Evolutionary conservation across 768 basidiomycete genomes (phyloP).

Genomic region (Boletus patriciae): DNA sequence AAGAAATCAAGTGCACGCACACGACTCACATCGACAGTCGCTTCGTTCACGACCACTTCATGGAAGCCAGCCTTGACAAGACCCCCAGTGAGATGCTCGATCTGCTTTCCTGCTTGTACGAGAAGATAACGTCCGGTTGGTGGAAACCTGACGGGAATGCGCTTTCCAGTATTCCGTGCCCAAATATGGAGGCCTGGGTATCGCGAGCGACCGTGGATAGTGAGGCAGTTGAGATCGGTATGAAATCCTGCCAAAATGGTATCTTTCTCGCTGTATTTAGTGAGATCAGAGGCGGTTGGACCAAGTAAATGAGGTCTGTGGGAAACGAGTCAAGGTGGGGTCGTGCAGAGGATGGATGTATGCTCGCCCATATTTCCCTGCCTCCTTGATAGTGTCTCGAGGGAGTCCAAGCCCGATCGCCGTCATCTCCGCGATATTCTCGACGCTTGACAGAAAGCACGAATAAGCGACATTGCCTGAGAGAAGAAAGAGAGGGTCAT

Average conservation of each 20-base stretch:
- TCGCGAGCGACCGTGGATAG: constrained; percentile 84
- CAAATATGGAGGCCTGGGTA: constrained; percentile 91
- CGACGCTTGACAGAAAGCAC: constrained; percentile 52
- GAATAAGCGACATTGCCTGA: constrained; percentile 7
- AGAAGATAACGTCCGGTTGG: constrained; percentile 76
- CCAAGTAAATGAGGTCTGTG: constrained; percentile 82
- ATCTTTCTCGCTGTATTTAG: constrained; percentile 71
- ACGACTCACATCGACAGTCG: constrained; percentile 62
- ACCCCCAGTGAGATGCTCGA: constrained; percentile 84
- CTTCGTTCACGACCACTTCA: constrained; percentile 88
- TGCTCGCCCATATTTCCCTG: constrained; percentile 80
- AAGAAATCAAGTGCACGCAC: background rate
- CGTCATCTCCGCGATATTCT: constrained; percentile 84
- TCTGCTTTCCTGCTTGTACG: constrained; percentile 94
- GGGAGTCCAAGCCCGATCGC: constrained; percentile 81
- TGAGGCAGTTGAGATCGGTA: constrained; percentile 90
- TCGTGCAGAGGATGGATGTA: background rate
- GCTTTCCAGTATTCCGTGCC: constrained; percentile 91
- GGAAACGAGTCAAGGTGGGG: background rate
- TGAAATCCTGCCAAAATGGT: constrained; percentile 95
- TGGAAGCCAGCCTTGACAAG: constrained; percentile 92
- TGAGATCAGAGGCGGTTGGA: constrained; percentile 89
- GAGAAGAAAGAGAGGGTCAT: constrained; percentile 30
- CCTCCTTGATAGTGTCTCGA: constrained; percentile 66
- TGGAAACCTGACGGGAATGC: constrained; percentile 85